Percentiles rank a stretch among this genome's conserved stretches.
These are phyloP conservation scores for Aspergillus ibericus DNA, from an alignment of 2,329 filamentous ascomycete genomes.

Conservation along the genomic window DNA sequence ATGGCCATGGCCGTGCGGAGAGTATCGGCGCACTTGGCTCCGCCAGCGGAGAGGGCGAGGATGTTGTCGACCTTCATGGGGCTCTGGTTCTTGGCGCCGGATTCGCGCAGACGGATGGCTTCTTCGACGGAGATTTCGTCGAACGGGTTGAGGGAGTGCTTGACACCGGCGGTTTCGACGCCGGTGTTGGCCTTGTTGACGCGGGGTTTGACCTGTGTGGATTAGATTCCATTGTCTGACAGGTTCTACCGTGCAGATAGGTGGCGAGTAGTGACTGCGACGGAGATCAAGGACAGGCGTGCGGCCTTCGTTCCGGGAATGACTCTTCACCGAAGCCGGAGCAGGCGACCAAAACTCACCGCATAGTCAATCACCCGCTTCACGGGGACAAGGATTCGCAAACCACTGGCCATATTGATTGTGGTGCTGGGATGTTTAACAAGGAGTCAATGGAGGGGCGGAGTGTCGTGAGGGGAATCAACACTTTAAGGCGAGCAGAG, in stretches of 20 bases:
- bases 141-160: conserved; percentile 98
- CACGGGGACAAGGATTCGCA: conserved; percentile 76
- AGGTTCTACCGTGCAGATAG: not conserved
- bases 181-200: conserved; percentile 74
- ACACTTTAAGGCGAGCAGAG: conserved; percentile 3
- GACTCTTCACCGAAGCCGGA: conserved; percentile 23
- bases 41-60: conserved; percentile 83
- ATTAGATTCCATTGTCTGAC: not conserved
- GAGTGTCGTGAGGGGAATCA: not conserved
- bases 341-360: conserved; percentile 50
- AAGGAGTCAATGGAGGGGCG: conserved; percentile 13
- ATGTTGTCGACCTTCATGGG: conserved; percentile 83
- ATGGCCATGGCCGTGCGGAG: conserved; percentile 98
- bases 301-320: not conserved
- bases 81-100: conserved; percentile 56
- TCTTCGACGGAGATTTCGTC: conserved; percentile 98
- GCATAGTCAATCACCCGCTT: conserved; percentile 88
- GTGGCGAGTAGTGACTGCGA: not conserved
- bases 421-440: not conserved
- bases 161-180: conserved; percentile 88
- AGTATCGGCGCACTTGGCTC: conserved; percentile 81
- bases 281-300: not conserved
- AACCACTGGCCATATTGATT: conserved; percentile 44
- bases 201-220: conserved; percentile 63
- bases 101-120: conserved; percentile 89